Conservation (phyloP, 345 rosid species). For the Sonneratia alba region DNA sequence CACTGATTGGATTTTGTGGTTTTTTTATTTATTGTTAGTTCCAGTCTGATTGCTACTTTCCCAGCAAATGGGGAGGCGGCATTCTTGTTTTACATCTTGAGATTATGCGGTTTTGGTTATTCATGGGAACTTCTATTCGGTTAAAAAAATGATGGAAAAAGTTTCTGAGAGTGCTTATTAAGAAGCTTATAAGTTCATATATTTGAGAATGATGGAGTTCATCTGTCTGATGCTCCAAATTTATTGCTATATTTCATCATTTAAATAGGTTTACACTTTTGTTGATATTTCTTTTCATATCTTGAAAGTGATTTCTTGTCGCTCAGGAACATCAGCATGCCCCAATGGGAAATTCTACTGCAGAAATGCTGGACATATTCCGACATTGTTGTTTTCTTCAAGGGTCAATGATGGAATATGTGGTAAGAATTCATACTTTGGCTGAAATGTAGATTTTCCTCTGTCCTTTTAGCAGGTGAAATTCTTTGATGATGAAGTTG, state of each 20-base stretch:
- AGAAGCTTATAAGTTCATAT: neutral
- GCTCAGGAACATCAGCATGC: conserved; percentile 90
- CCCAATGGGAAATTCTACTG: conserved; percentile 84
- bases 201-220: neutral
- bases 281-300: neutral
- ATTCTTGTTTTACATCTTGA: neutral
- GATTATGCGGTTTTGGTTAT: no score
- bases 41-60: neutral
- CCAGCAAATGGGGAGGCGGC: neutral
- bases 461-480: neutral
- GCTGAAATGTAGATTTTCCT: neutral
- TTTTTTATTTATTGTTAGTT: neutral
- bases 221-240: neutral
- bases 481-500: neutral
- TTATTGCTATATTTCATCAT: neutral
- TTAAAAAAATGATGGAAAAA: no score
- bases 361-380: conserved; percentile 62
- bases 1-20: neutral
- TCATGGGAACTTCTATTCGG: no score
- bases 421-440: conserved; percentile 34
- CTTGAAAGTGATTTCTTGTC: neutral
- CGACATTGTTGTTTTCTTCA: conserved; percentile 59
- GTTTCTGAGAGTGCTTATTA: no score
- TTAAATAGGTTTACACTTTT: neutral
- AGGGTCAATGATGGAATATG: conserved; percentile 96